Conservation (phyloP, 495 filamentous ascomycete genomes). For the Thozetella sp. region DNA sequence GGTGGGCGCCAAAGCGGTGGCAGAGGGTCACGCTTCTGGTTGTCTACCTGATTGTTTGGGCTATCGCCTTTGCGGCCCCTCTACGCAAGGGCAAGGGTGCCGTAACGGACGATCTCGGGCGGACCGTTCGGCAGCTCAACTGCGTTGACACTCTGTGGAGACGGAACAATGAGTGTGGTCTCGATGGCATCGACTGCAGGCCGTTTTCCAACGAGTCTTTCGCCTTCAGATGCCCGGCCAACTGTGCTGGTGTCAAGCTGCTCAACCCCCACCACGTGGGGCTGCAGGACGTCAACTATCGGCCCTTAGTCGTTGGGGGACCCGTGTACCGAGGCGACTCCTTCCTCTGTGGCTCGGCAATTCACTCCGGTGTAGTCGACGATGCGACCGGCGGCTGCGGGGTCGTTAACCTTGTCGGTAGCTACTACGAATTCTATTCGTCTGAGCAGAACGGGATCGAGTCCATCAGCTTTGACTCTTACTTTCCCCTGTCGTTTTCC, state of each 20-base stretch:
- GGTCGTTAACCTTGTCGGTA: conserved; percentile 58
- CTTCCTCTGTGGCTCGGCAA: conserved; percentile 78
- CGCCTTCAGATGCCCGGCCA: conserved; percentile 79
- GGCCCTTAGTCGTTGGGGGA: conserved; percentile 72
- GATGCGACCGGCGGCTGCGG: conserved; percentile 74
- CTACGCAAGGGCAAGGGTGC: conserved; percentile 63
- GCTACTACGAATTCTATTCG: conserved; percentile 61
- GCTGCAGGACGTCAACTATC: conserved; percentile 68
- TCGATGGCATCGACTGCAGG: conserved; percentile 75
- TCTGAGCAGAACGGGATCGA: conserved; percentile 64
- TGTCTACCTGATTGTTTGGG: conserved; percentile 65
- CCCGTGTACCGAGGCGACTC: conserved; percentile 63
- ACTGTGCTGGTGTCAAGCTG: conserved; percentile 65
- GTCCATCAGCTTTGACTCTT: conserved; percentile 71
- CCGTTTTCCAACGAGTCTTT: conserved; percentile 70
- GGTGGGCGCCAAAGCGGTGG: conserved; percentile 56
- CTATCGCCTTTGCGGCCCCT: conserved; percentile 56
- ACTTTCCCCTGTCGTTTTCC: conserved; percentile 76
- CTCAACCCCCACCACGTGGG: conserved; percentile 75
- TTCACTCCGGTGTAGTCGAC: conserved; percentile 75
- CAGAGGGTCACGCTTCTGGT: conserved; percentile 59
- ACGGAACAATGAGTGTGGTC: conserved; percentile 69
- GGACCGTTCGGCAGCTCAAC: conserved; percentile 56
- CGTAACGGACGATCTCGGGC: conserved; percentile 61
- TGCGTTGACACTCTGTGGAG: conserved; percentile 65